Conservation (phyloP, 805 yeast species). For the Dipodascopsis tothii region DNA sequence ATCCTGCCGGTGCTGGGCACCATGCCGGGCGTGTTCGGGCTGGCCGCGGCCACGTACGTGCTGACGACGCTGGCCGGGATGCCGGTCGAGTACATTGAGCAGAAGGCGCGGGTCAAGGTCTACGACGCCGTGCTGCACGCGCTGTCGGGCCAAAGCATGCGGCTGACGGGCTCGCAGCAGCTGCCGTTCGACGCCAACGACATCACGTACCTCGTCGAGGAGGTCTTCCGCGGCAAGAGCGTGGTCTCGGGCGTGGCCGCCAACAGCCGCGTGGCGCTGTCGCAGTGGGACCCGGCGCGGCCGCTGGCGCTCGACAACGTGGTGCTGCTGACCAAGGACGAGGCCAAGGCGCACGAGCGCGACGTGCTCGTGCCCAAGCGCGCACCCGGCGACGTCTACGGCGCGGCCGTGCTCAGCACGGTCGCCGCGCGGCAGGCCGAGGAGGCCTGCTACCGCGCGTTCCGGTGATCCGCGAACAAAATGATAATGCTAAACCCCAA, state of each 20-base stretch:
- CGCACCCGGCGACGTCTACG: neutral
- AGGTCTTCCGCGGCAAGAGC: conserved; percentile 86
- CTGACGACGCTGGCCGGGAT: conserved; percentile 77
- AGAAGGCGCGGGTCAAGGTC: conserved; percentile 75
- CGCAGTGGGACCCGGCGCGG: conserved; percentile 72
- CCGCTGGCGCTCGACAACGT: conserved; percentile 68
- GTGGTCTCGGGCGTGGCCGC: conserved; percentile 62
- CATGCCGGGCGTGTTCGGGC: conserved; percentile 93
- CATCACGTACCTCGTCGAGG: conserved; percentile 78
- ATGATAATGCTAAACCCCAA: neutral
- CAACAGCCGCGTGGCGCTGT: conserved; percentile 69
- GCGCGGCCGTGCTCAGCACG: neutral
- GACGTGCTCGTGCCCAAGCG: conserved; percentile 41
- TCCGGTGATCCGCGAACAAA: neutral
- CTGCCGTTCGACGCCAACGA: conserved; percentile 61
- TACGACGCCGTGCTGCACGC: conserved; percentile 79
- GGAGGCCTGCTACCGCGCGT: neutral
- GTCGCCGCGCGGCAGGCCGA: neutral
- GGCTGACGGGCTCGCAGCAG: conserved; percentile 63
- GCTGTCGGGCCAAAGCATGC: conserved; percentile 77
- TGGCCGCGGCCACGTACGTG: conserved; percentile 78
- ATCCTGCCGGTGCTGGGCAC: conserved; percentile 94
- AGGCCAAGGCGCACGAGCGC: conserved; percentile 71
- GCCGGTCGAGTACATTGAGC: conserved; percentile 71
- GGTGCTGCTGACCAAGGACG: conserved; percentile 82